phyloP scores from a whole-genome alignment of 2,329 filamentous ascomycete species.

The Hypoxylon sp. region DNA sequence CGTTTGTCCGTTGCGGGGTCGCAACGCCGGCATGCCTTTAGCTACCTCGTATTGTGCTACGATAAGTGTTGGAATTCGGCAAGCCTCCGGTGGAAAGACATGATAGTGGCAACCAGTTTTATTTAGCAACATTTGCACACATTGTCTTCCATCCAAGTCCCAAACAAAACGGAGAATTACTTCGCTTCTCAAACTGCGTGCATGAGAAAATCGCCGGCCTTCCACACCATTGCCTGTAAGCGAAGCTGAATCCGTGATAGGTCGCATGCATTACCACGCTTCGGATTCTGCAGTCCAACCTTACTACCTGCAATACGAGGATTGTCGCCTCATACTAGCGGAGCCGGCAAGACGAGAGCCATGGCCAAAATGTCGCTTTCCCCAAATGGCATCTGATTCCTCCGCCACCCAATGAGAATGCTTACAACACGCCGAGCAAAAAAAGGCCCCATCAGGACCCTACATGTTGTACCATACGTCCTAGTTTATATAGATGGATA shows the following conservation, averaged over 20 bases:
- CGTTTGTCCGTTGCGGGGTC: constrained; percentile 35
- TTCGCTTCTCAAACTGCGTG: constrained; percentile 26
- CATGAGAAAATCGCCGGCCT: constrained; percentile 28
- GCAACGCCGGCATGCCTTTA: constrained; percentile 27
- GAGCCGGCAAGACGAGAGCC: constrained; percentile 32
- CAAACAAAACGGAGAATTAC: constrained; percentile 8
- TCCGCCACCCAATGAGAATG: constrained; percentile 42
- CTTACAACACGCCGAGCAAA: constrained; percentile 12
- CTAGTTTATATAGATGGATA: constrained; percentile 23
- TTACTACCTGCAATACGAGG: constrained; percentile 41
- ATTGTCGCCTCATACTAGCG: constrained; percentile 27
- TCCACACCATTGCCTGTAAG: constrained; percentile 33
- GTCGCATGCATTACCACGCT: constrained; percentile 39
- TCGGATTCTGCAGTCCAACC: constrained; percentile 41
- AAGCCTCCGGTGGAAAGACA: not conserved
- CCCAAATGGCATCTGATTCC: constrained; percentile 48
- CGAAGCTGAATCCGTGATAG: constrained; percentile 31
- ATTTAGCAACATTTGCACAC: constrained; percentile 7
- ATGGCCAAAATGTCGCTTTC: constrained; percentile 42
- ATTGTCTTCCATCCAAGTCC: not conserved
- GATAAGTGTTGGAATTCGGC: constrained; percentile 6
- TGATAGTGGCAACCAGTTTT: not conserved
- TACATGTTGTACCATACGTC: constrained; percentile 18
- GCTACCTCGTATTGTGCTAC: constrained; percentile 2
- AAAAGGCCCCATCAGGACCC: constrained; percentile 21